Conservation (phyloP, 345 rosid species). For the Eucalyptus regnans region DNA sequence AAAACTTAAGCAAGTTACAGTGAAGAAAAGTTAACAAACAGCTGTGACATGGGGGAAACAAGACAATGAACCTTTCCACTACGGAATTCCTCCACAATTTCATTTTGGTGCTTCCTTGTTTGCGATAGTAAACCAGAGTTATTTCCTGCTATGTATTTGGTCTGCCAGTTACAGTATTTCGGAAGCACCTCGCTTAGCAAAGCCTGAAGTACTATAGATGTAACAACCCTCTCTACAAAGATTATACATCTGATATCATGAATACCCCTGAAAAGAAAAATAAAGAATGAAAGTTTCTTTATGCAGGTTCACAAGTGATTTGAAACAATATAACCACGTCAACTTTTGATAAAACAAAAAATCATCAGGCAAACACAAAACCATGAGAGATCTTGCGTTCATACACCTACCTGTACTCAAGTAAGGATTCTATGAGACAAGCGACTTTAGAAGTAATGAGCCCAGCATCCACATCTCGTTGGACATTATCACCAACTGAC, state of each 20-base stretch:
- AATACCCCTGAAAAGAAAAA: constrained; percentile 20
- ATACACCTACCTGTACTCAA: constrained; percentile 51
- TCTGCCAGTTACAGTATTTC: constrained; percentile 38
- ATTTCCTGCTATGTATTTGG: constrained; percentile 66
- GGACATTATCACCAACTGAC: constrained; percentile 15
- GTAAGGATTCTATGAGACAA: constrained; percentile 64
- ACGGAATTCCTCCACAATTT: constrained; percentile 77
- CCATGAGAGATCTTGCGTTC: neutral
- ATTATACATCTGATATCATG: constrained; percentile 68
- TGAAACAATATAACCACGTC: neutral
- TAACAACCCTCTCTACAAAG: constrained; percentile 72
- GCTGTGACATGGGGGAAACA: neutral
- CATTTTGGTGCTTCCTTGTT: constrained; percentile 51
- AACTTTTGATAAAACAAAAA: neutral
- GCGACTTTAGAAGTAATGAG: constrained; percentile 34
- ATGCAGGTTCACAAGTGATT: neutral
- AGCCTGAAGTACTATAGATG: constrained; percentile 48
- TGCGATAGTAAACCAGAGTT: constrained; percentile 42
- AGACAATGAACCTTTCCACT: constrained; percentile 43
- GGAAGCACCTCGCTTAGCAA: constrained; percentile 51
- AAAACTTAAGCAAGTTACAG: neutral
- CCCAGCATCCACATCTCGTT: constrained; percentile 27
- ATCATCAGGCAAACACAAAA: neutral
- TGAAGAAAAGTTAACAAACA: neutral
- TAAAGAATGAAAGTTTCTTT: neutral